phyloP scores from a whole-genome alignment of 2,329 filamentous ascomycete species.

The Aphanoascus verrucosus region DNA sequence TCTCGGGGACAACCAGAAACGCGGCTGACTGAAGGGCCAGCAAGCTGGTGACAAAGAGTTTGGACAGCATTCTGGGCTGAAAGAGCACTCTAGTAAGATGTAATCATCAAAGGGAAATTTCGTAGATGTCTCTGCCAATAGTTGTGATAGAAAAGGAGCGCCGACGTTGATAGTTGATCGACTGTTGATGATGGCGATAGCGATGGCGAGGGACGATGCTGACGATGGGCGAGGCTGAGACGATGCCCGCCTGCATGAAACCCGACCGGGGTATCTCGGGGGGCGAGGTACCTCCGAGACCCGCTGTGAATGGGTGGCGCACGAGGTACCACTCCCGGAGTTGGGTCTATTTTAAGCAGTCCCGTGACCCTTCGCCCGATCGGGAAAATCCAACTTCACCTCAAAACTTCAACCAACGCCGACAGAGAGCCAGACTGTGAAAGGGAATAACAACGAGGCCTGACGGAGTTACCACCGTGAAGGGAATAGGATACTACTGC shows the following conservation, averaged over 20 bases:
- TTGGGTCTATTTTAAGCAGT: constrained; percentile 1
- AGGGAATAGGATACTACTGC: too few relatives aligned
- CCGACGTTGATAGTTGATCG: background rate
- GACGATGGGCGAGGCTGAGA: constrained; percentile 4
- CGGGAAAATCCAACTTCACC: background rate
- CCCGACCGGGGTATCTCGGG: background rate
- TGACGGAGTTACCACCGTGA: too few relatives aligned
- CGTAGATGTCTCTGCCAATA: background rate
- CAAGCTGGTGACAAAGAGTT: constrained; percentile 27
- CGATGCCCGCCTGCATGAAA: background rate
- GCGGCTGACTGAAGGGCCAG: constrained; percentile 29
- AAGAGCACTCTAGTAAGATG: background rate
- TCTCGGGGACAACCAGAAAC: constrained; percentile 29
- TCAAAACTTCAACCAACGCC: too few relatives aligned
- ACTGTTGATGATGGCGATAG: background rate
- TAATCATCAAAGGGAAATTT: constrained; percentile 1
- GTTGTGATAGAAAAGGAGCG: background rate
- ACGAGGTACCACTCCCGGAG: background rate
- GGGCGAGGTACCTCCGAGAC: background rate
- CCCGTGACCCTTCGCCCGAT: background rate
- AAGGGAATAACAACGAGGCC: too few relatives aligned
- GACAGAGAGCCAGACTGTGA: too few relatives aligned
- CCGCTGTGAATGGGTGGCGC: background rate
- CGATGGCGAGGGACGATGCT: background rate
- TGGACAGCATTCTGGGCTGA: constrained; percentile 28